Conservation (phyloP, 371 early-diverging fungal genomes). For the Circinella minor region DNA sequence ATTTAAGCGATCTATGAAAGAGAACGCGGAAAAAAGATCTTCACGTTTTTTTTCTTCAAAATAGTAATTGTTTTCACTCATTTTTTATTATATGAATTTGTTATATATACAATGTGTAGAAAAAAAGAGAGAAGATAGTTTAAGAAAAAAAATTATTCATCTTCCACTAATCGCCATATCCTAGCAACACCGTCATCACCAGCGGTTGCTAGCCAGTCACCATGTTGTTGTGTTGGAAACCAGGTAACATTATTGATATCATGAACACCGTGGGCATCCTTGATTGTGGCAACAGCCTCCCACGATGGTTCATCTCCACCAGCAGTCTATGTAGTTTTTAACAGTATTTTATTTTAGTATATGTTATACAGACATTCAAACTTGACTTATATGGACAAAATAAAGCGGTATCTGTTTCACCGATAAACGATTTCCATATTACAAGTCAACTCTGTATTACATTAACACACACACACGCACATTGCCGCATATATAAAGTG, state of each 20-base stretch:
- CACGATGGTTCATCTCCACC: slow-evolving; percentile 34
- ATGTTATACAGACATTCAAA: no score
- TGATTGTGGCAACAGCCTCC: slow-evolving; percentile 43
- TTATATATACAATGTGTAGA: background rate
- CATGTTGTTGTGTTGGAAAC: slow-evolving; percentile 72
- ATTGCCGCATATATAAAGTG: background rate
- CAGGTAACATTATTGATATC: slow-evolving; percentile 92
- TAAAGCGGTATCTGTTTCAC: background rate
- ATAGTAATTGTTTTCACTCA: no score
- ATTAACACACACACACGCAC: no score
- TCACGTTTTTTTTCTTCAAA: no score
- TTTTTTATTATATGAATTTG: no score
- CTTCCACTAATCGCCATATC: slow-evolving; percentile 66
- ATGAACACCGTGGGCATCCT: slow-evolving; percentile 77
- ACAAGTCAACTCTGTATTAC: no score
- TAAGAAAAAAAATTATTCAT: slow-evolving; percentile 15
- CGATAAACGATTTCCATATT: background rate
- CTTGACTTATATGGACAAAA: no score
- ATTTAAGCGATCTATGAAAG: background rate
- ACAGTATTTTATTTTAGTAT: no score
- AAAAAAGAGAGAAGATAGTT: background rate
- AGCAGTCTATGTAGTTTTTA: background rate
- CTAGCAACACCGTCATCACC: slow-evolving; percentile 90
- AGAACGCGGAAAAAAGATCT: background rate
- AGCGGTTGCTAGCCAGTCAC: slow-evolving; percentile 77